Percentiles rank a stretch among this genome's conserved stretches.
These are phyloP conservation scores for Collybia mongolica DNA, from an alignment of 768 basidiomycete genomes.

Conservation along the genomic window DNA sequence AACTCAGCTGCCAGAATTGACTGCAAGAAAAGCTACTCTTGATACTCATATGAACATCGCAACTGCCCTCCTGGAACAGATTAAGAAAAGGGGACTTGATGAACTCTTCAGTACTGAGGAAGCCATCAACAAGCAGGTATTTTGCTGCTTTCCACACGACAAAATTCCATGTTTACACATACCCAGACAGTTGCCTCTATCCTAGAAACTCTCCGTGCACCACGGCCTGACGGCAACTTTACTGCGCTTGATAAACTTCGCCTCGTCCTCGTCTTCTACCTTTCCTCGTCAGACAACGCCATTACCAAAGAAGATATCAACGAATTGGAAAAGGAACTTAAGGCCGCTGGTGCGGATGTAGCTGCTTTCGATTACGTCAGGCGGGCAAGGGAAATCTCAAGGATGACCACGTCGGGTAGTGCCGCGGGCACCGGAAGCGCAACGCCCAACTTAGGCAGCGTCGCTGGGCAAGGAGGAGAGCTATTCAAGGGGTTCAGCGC, in stretches of 20 bases:
- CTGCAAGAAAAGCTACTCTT: conserved; percentile 92
- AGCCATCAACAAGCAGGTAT: conserved; percentile 79
- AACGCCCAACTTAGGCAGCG: conserved; percentile 65
- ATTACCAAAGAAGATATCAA: conserved; percentile 85
- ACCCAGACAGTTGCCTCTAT: conserved; percentile 71
- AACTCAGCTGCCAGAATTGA: conserved; percentile 93
- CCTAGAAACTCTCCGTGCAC: conserved; percentile 81
- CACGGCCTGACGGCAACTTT: conserved; percentile 63
- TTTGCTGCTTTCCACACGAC: conserved; percentile 5
- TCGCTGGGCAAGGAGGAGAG: conserved; percentile 72
- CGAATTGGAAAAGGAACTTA: conserved; percentile 87
- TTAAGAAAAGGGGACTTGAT: conserved; percentile 92
- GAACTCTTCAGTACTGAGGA: conserved; percentile 98
- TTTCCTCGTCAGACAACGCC: conserved; percentile 79
- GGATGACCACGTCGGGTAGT: conserved; percentile 78
- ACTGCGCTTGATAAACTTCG: conserved; percentile 87
- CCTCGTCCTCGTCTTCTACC: conserved; percentile 92
- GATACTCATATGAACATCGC: conserved; percentile 99
- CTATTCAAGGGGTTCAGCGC: conserved; percentile 93
- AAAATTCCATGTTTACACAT: background rate
- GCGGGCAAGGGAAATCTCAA: conserved; percentile 84
- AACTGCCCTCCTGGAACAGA: conserved; percentile 89
- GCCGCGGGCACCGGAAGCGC: conserved; percentile 54
- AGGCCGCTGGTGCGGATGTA: conserved; percentile 75
- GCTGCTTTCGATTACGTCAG: conserved; percentile 92